Conservation (phyloP, 2,329 filamentous ascomycete species). For the Trichoderma guizhouense region DNA sequence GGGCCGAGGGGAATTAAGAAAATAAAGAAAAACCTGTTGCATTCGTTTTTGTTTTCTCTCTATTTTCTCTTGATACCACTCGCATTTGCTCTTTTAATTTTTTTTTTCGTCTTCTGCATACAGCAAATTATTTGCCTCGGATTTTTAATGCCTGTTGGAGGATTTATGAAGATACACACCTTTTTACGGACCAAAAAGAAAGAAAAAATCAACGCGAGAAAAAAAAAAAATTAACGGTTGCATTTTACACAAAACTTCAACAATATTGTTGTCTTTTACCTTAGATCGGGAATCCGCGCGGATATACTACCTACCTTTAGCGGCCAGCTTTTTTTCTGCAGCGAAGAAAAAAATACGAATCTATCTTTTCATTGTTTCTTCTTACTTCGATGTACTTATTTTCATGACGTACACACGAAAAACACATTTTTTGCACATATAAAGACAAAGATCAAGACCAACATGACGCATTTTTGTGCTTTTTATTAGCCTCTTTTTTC, state of each 20-base stretch:
- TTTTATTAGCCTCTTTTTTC: not conserved
- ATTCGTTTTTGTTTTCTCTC: not conserved
- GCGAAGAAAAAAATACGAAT: not conserved
- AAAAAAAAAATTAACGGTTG: not conserved
- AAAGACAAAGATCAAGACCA: not conserved
- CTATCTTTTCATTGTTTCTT: not conserved
- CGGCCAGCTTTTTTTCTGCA: not conserved
- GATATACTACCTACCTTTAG: not conserved
- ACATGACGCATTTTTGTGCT: not conserved
- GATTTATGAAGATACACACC: not conserved
- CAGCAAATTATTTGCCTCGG: not conserved
- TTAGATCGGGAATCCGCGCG: not conserved
- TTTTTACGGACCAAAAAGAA: not conserved
- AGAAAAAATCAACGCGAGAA: not conserved
- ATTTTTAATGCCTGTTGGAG: conserved; percentile 1
- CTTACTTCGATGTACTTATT: not conserved
- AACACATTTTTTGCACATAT: not conserved
- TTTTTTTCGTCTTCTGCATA: not conserved
- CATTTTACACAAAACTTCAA: not conserved
- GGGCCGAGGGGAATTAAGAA: not conserved
- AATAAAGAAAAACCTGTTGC: not conserved
- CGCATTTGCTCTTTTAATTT: not conserved
- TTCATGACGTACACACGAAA: not conserved
- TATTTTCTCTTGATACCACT: conserved; percentile 13
- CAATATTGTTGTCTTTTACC: not conserved